Base-by-base conservation (phyloP, 306 rosid species). In the Vigna angularis region DNA sequence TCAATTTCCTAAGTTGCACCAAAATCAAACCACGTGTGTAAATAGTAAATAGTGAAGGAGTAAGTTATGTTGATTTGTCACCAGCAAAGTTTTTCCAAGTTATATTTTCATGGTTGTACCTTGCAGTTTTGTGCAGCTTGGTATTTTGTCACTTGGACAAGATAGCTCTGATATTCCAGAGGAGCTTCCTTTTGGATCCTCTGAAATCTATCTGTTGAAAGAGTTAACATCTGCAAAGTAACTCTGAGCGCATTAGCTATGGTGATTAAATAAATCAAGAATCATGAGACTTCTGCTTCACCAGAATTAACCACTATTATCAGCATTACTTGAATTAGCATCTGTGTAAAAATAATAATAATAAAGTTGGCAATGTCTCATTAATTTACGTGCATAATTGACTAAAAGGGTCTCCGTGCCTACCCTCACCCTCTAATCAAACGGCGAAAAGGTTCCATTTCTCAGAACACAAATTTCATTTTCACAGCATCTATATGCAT, bases 131-230 rank as follows among this genome's bases (percentile, higher is more conserved):
- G 90, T 16, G 98, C 99, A 15, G 96, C 99, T 78, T 96, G 96
- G 79, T 96, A 91, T 75, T 96, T 96, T 26, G 99, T 91, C 5
- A 96, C 94, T 78, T 93, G 99, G 17, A 96, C 97, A 62, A 96
- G 89, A 85, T 91, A 91, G 76, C 73, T 82, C 62, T 96, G 99
- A 51, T 81, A 93, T 62, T 93, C 98, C 40, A 78, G 78, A 3
- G 99, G 96, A 0, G 98, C 98, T 85, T 96, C 99, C 79, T 89
- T 91, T 73, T 89, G 97, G 64, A 96, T 85, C 16, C 40, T 91
- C 16, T 89, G 93, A 82, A 96, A 96, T 90, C 99, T 90, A 52
- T 96, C 99, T 0, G 90, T 72, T 4, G 99, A 93, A 18, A 86
- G 80, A 72, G 98, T 96, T 76, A 96, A 79, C 99, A 96, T 96